Conservation (phyloP, 345 rosid species). For the Odontarrhena argentea region DNA sequence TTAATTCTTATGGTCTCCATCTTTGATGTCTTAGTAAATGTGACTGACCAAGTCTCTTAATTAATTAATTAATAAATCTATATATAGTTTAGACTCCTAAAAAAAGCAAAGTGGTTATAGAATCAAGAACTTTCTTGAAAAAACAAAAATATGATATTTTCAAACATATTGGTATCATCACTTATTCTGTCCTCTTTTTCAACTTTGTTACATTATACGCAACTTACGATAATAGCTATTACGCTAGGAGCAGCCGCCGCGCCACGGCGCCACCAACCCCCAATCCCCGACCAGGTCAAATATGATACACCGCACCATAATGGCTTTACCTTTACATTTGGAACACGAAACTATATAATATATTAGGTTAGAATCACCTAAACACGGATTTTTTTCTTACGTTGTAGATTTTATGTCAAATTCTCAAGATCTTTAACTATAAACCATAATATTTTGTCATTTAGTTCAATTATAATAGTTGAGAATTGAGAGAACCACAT, state of each 20-base stretch:
- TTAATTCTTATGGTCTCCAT: background rate
- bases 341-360: too few relatives aligned
- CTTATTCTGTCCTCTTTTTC: background rate
- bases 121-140: background rate
- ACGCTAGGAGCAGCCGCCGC: background rate
- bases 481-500: too few relatives aligned
- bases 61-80: conserved; percentile 3
- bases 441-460: too few relatives aligned
- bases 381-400: too few relatives aligned
- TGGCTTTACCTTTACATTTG: background rate
- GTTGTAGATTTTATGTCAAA: too few relatives aligned
- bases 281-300: conserved; percentile 23
- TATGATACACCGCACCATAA: conserved; percentile 7
- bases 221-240: conserved; percentile 1
- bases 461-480: too few relatives aligned
- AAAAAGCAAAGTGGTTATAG: background rate
- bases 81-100: background rate
- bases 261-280: conserved; percentile 14
- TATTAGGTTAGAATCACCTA: too few relatives aligned
- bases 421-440: too few relatives aligned
- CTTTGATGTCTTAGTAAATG: background rate
- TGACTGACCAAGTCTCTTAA: background rate
- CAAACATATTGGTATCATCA: background rate
- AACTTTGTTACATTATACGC: conserved; percentile 8
- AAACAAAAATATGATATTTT: background rate